phyloP scores from a whole-genome alignment of 2,329 filamentous ascomycete genomes.

The Beauveria australis region DNA sequence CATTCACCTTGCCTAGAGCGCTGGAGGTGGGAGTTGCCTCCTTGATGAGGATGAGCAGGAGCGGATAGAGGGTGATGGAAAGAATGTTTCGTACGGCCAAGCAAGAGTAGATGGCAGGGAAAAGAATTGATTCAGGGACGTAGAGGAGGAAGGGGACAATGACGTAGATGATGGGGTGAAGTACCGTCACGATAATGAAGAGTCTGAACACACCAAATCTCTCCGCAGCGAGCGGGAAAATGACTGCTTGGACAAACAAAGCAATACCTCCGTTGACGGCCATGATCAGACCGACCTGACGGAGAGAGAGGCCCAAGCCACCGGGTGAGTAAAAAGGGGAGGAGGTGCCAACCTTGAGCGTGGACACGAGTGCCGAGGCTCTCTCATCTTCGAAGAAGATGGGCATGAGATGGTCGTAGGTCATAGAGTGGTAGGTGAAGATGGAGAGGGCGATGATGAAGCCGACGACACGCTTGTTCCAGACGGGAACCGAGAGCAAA shows the following conservation, averaged over 20 bases:
- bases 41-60: slow-evolving; percentile 60
- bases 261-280: slow-evolving; percentile 51
- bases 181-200: slow-evolving; percentile 48
- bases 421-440: slow-evolving; percentile 94
- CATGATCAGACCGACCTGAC: slow-evolving; percentile 54
- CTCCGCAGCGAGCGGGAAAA: slow-evolving; percentile 53
- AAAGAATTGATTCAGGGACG: slow-evolving; percentile 43
- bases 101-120: slow-evolving; percentile 50
- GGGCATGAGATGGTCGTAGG: slow-evolving; percentile 82
- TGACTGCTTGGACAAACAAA: slow-evolving; percentile 49
- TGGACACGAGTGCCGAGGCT: slow-evolving; percentile 28
- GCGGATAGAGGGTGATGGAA: slow-evolving; percentile 56
- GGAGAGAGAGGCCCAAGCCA: slow-evolving; percentile 54
- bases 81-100: slow-evolving; percentile 51
- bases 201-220: slow-evolving; percentile 51
- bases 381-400: slow-evolving; percentile 84
- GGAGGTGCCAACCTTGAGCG: slow-evolving; percentile 21
- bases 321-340: slow-evolving; percentile 50
- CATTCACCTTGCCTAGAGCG: slow-evolving; percentile 57
- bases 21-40: slow-evolving; percentile 50
- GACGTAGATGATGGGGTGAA: slow-evolving; percentile 55
- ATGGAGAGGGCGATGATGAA: slow-evolving; percentile 77
- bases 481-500: slow-evolving; percentile 32
- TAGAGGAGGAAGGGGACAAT: slow-evolving; percentile 51
- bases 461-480: slow-evolving; percentile 58